Base-by-base conservation (phyloP, 148 eudicot genomes). In the Oxyria digyna region DNA sequence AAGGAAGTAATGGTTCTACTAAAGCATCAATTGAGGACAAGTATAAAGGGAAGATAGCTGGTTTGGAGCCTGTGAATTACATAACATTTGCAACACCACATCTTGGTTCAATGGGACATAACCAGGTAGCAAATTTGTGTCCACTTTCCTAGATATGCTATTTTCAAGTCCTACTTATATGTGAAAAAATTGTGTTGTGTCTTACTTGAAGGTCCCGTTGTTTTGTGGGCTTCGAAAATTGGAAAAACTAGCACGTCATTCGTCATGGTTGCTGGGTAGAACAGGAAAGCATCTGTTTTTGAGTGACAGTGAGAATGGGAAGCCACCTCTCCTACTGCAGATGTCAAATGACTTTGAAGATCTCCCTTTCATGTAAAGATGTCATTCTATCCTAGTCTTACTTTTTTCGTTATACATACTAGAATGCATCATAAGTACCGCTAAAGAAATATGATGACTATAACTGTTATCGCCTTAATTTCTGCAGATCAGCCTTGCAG, bases 81-180 rank as follows among this genome's bases (percentile, higher is more conserved):
- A 80, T 94, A 63, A 90, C 98, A 68, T 76, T 73, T 27, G 98
- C 98, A 31, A 79, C 98, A 4, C 98, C 98, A 20, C 97, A 94
- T 74, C 97, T 94, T 68, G 98, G 98, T 74, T 83, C 89, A 50
- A 82, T 88, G 76, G 98, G 91, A 24, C 92, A 87, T 80, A 88
- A 84, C 72, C 98, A 94, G 92, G 98, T 90, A 41, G 70, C 41
- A 45, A 45, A 45, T 4, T 13, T 15, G n/a, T n/a, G 8, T 15
- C 49, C n/a, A 15, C 17, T 12, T 20, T 45, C 50, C 50, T 17
- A 45, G 41, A 54, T 62, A 73, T 42, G 55, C n/a, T n/a, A n/a
- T n/a, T n/a, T 29, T 68, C 12, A 64, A 70, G 8, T 13, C 21
- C n/a, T n/a, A n/a, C n/a, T 43, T 52, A 9, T 14, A 9, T 24